phyloP scores from a whole-genome alignment of 2,329 filamentous ascomycete species.

The Exophiala xenobiotica region DNA sequence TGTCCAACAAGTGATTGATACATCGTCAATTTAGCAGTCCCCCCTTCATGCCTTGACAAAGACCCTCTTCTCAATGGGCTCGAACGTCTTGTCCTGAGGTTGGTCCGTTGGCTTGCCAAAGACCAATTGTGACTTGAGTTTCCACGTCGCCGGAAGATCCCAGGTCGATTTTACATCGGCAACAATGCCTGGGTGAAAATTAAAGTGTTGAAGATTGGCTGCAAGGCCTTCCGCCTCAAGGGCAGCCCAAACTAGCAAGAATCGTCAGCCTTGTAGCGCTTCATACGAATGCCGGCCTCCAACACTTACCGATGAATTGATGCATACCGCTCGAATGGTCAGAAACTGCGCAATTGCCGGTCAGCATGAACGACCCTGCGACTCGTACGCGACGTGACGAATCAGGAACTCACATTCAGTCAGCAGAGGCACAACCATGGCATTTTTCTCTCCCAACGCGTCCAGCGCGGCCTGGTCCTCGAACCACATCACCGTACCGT shows the following conservation, averaged over 20 bases:
- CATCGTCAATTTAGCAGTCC: too few relatives aligned
- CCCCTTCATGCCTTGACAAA: slow-evolving; percentile 17
- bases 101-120: slow-evolving; percentile 56
- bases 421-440: slow-evolving; percentile 73
- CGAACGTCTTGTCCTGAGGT: slow-evolving; percentile 20
- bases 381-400: not conserved
- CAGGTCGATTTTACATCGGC: slow-evolving; percentile 67
- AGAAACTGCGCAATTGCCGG: slow-evolving; percentile 49
- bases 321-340: slow-evolving; percentile 78
- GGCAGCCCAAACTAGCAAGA: slow-evolving; percentile 64
- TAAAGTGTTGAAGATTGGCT: slow-evolving; percentile 91
- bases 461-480: slow-evolving; percentile 70
- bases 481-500: slow-evolving; percentile 85
- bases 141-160: slow-evolving; percentile 71
- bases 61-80: slow-evolving; percentile 25
- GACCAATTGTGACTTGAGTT: slow-evolving; percentile 77
- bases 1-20: too few relatives aligned
- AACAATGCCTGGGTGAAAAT: slow-evolving; percentile 69
- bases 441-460: slow-evolving; percentile 55
- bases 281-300: not conserved
- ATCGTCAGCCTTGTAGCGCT: not conserved
- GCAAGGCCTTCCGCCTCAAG: slow-evolving; percentile 81
- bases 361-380: slow-evolving; percentile 1
- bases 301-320: slow-evolving; percentile 44
- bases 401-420: slow-evolving; percentile 48